Percentiles rank a stretch among this genome's conserved stretches.
Conservation (phyloP, 2,329 filamentous ascomycete genomes). For the Paecilomyces niveus region DNA sequence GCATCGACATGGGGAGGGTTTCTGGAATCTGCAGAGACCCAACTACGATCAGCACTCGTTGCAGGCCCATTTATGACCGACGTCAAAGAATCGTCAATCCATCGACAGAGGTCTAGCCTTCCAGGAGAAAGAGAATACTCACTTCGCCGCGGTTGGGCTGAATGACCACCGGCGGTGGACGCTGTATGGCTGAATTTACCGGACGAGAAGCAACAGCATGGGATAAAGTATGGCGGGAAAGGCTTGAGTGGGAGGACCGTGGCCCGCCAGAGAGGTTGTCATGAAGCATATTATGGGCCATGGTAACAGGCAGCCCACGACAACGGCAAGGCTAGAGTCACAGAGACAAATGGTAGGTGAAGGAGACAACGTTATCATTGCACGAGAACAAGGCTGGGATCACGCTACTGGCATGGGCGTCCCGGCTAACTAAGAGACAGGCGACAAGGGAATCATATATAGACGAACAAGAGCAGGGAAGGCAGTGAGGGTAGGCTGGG, state of each 20-base stretch:
- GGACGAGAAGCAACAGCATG: neutral
- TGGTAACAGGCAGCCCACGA: neutral
- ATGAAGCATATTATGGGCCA: constrained; percentile 1
- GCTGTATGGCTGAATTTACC: neutral
- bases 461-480: neutral
- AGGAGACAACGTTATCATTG: neutral
- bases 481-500: neutral
- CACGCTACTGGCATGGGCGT: neutral
- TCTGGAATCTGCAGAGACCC: neutral
- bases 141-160: neutral
- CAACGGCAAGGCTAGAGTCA: neutral
- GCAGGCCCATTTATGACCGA: too few species aligned
- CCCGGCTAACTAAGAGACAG: neutral
- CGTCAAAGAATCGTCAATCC: neutral
- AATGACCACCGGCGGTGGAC: neutral
- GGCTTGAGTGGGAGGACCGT: neutral
- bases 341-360: neutral
- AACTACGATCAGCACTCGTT: neutral
- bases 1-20: neutral
- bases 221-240: neutral
- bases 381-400: neutral
- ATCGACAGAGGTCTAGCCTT: neutral
- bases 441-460: neutral
- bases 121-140: neutral
- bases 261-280: neutral